Conservation (phyloP, 2,329 filamentous ascomycete genomes). For the Colletotrichum sp. region DNA sequence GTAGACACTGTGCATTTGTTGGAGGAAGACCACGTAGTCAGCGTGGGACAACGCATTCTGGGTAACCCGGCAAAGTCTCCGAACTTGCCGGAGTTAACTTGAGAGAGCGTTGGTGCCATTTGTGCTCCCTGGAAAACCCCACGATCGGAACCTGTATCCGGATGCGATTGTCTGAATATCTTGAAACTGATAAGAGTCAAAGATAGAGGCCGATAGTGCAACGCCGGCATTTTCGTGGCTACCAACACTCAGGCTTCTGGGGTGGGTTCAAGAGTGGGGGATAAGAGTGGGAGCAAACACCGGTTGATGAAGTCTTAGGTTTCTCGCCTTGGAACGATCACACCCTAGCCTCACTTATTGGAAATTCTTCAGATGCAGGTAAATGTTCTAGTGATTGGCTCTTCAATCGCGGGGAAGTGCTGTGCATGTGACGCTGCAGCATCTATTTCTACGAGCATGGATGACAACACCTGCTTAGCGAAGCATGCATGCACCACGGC, state of each 20-base stretch:
- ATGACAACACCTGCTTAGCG: background rate
- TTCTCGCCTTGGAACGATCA: background rate
- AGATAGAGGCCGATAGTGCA: background rate
- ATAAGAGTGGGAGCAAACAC: background rate
- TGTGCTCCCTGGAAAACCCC: background rate
- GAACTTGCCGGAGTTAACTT: background rate
- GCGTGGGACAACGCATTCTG: background rate
- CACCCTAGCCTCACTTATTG: background rate
- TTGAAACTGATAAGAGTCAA: background rate
- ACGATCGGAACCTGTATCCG: background rate
- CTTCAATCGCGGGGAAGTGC: background rate
- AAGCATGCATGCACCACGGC: too few relatives aligned
- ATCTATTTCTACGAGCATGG: background rate
- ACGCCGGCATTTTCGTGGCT: background rate
- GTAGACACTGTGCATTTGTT: accelerated
- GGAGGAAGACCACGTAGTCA: background rate
- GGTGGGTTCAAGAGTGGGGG: background rate
- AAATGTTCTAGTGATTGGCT: background rate
- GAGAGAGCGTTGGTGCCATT: background rate
- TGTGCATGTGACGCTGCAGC: background rate
- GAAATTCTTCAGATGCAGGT: background rate
- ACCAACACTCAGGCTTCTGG: background rate
- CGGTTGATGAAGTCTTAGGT: too few relatives aligned
- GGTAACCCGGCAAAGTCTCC: background rate
- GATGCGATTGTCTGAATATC: background rate